Evolutionary conservation across 106 monocot genomes (phyloP), one percentile per base, ranked within the genome.

Genomic region (Hemerocallis citrina): DNA sequence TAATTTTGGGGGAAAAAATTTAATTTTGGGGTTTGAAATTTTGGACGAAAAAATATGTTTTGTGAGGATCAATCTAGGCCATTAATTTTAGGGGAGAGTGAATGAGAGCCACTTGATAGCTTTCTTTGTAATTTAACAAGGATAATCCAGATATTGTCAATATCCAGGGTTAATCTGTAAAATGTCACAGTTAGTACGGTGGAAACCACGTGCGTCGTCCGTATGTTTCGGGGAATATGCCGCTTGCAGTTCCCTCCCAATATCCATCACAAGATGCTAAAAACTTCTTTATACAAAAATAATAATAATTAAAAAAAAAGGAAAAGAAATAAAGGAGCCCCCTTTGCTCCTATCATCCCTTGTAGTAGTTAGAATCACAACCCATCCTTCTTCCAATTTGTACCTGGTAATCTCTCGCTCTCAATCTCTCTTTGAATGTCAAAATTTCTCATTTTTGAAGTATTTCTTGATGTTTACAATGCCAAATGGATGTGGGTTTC

Each of bases 181-280:
- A n/a, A n/a, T n/a, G n/a, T n/a, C n/a, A n/a, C n/a, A n/a, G n/a
- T n/a, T n/a, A n/a, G n/a, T n/a, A n/a, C n/a, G n/a, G n/a, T n/a
- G n/a, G n/a, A n/a, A n/a, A n/a, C n/a, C 58, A 58, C 58, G 58
- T 58, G 58, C 37, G 7, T 1, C 10, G 9, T 34, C 58, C n/a
- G 58, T 37, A 37, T 58, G 35, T 38, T 58, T 58, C 56, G 58
- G 14, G 58, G 58, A 58, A 58, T 58, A 58, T 58, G 58, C 58
- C 37, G 16, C 7, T 36, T 58, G 35, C 35, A 37, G 58, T 58
- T 58, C 58, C 58, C 58, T 58, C 58, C 58, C 36, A 58, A 20
- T 21, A 21, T 58, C 24, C 36, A 21, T 37, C n/a, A n/a, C n/a
- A n/a, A 22, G 58, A 58, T 58, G 58, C 58, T 58, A 15, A 52